Evolutionary conservation across 169 alveolate species (phyloP).

Genomic region (Cryptosporidium parvum): DNA sequence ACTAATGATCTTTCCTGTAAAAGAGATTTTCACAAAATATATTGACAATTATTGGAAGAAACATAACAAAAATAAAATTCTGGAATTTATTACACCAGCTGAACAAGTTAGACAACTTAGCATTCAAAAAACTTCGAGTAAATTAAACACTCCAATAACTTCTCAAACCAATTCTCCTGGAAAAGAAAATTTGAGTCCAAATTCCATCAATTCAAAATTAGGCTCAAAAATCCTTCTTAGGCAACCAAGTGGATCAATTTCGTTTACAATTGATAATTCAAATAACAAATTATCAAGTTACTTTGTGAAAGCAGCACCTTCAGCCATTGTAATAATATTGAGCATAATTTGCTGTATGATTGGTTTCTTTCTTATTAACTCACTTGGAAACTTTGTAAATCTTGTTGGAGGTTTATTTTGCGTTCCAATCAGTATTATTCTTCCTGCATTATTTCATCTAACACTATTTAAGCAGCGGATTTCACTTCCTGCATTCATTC

Average conservation of each 20-base stretch:
- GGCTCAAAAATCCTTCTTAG: slow-evolving; percentile 39
- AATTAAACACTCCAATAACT: background rate
- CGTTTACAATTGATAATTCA: background rate
- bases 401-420: slow-evolving; percentile 70
- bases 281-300: background rate
- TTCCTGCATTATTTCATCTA: slow-evolving; percentile 56
- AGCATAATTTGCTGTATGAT: slow-evolving; percentile 48
- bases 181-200: slow-evolving; percentile 7
- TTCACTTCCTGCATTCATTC: background rate
- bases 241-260: slow-evolving; percentile 66
- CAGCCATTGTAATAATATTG: slow-evolving; percentile 4
- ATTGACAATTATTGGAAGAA: slow-evolving; percentile 21
- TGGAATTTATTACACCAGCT: slow-evolving; percentile 43
- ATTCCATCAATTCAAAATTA: slow-evolving; percentile 8
- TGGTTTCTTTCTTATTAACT: slow-evolving; percentile 37
- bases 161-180: slow-evolving; percentile 13
- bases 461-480: slow-evolving; percentile 3
- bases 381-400: slow-evolving; percentile 73
- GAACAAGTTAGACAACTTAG: slow-evolving; percentile 29
- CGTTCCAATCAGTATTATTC: slow-evolving; percentile 65
- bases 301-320: slow-evolving; percentile 49
- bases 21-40: slow-evolving; percentile 45
- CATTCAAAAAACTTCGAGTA: slow-evolving; percentile 10
- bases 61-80: slow-evolving; percentile 13
- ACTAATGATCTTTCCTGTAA: slow-evolving; percentile 50